Evolutionary conservation across 331 rosid genomes (phyloP), one percentile per base, ranked within the genome.

Genomic region (Saraca asoca): DNA sequence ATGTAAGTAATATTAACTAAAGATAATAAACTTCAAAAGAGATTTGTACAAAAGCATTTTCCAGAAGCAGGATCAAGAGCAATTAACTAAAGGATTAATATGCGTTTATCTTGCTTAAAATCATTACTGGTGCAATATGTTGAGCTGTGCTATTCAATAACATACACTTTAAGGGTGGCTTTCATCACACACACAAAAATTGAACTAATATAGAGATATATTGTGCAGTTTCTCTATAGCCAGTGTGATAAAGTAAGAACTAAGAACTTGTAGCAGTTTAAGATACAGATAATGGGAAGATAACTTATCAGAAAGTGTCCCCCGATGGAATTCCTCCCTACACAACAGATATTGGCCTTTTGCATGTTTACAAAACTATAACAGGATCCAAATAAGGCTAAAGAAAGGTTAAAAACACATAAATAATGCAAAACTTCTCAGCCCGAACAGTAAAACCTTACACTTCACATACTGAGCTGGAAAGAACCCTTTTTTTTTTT

Each of bases 21-120:
- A 16, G 48, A 58, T 34, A 34, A 51, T 8, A 51, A 15, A 35
- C 24, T n/a, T 37, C 37, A 31, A 41, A 19, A 43, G 34, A 24
- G 12, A n/a, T 38, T 20, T 16, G 7, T 6, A 56, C 52, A 62
- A 29, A 62, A 63, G 66, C 63, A 66, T 44, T 8, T 38, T 29
- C 34, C 58, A 34, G 31, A 55, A 42, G n/a, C 39, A 62, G 20
- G 45, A 66, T 29, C 46, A 66, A 10, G 66, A 31, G 41, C 62
- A 60, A 65, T 12, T 15, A 74, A 64, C n/a, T 37, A 58, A 61
- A 51, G 14, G n/a, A n/a, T 45, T n/a, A 5, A 39, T 45, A 5
- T 13, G 13, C 18, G 14, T 45, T 45, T 45, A 5, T 5, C 6
- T 39, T 39, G 7, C 43, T 7, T 39, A 8, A 39, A 39, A 39